phyloP scores from a whole-genome alignment of 108 stramenopile species.

The Schizochytrium sp. region DNA sequence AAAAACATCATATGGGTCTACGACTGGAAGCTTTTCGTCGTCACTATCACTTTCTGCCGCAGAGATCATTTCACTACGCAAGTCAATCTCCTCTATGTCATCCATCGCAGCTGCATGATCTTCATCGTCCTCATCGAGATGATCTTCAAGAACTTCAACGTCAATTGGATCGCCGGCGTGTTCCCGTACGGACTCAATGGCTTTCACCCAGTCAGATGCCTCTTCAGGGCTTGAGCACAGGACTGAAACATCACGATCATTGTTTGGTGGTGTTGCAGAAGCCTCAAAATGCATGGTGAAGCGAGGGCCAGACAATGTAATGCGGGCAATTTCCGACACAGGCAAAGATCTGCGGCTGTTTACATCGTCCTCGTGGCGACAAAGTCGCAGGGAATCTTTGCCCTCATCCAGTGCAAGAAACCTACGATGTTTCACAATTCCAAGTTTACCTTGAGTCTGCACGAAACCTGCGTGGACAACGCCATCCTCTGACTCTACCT shows the following conservation, averaged over 20 bases:
- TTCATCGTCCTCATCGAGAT: neutral
- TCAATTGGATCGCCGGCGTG: neutral
- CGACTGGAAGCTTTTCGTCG: no score
- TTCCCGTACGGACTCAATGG: neutral
- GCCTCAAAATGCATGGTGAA: constrained; percentile 19
- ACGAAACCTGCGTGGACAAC: constrained; percentile 33
- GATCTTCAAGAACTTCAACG: neutral
- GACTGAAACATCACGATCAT: neutral
- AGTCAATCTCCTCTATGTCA: neutral
- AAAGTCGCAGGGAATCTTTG: neutral
- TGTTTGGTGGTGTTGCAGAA: constrained; percentile 16
- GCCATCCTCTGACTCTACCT: no score
- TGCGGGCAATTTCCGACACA: neutral
- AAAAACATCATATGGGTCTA: no score
- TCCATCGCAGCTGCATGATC: neutral
- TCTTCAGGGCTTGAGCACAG: constrained; percentile 3
- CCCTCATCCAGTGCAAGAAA: constrained; percentile 35
- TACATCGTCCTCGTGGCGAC: neutral
- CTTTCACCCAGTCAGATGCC: constrained; percentile 34
- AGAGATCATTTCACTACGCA: no score
- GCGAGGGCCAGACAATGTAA: neutral
- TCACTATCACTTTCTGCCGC: no score
- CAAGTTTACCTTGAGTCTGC: constrained; percentile 52
- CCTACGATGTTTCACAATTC: neutral
- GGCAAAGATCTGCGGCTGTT: neutral